Conservation (phyloP, 2,329 filamentous ascomycete genomes). For the Colletotrichum shisoi region DNA sequence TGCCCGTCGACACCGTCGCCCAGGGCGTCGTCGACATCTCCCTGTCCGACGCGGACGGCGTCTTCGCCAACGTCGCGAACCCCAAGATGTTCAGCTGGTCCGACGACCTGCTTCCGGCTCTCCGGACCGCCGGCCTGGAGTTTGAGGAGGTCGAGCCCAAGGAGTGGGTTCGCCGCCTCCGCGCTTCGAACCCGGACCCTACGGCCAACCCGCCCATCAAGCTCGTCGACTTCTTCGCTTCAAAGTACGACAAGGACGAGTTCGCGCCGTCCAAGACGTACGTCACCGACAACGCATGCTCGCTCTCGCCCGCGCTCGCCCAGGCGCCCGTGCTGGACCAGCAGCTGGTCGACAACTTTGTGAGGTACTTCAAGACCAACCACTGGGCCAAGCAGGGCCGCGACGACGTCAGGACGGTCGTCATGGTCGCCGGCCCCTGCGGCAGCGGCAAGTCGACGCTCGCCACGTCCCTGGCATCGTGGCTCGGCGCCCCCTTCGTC, state of each 20-base stretch:
- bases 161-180: conserved; percentile 56
- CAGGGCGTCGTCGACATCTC: conserved; percentile 52
- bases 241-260: conserved; percentile 51
- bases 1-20: conserved; percentile 57
- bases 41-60: conserved; percentile 42
- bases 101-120: conserved; percentile 57
- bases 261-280: conserved; percentile 55
- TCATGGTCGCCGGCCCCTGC: conserved; percentile 52
- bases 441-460: conserved; percentile 54
- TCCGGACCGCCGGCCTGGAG: conserved; percentile 53
- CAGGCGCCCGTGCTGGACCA: conserved; percentile 48
- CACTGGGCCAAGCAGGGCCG: conserved; percentile 50
- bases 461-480: conserved; percentile 45
- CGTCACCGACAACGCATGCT: conserved; percentile 49
- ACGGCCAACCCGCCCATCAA: conserved; percentile 60
- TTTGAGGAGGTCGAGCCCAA: conserved; percentile 55
- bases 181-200: conserved; percentile 55
- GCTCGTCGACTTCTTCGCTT: conserved; percentile 60
- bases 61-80: conserved; percentile 60
- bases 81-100: conserved; percentile 60
- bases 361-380: conserved; percentile 47
- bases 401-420: conserved; percentile 41
- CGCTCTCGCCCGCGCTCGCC: conserved; percentile 56
- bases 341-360: conserved; percentile 51
- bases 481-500: conserved; percentile 48